Evolutionary conservation across 129 eudicot species (phyloP), one percentile per base, ranked within the genome.

Genomic region (Dittrichia graveolens): DNA sequence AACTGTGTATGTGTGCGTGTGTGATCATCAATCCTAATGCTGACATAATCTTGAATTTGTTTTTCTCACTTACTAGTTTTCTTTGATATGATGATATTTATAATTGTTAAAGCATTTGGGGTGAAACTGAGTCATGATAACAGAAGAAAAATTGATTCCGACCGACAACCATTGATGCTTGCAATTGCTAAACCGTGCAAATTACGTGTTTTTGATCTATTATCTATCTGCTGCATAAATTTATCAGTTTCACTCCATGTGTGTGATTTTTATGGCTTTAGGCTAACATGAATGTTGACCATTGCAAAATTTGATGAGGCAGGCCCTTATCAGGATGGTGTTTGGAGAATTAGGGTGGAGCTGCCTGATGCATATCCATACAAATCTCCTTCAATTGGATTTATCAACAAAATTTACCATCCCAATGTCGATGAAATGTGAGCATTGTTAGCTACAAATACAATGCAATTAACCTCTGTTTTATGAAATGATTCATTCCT

Each of bases 381-480:
- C 52, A 87, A 82, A 71, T 85, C 97, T 76, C 97, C 97, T 40
- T 88, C 97, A 5, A 91, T 91, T 70, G 97, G 97, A 45, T 91
- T 91, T 78, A 82, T 88, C 42, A 91, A 88, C 75, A 91, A 88
- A 83, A 91, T 91, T 63, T 91, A 91, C 77, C 97, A 91, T 79
- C 97, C 97, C 13, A 91, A 91, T 82, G 97, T 91, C 16, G 97
- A 91, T 78, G 97, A 91, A 68, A 89, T 89, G 98, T 92, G 85
- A 86, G 95, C 63, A 61, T 64, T 43, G n/a, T 8, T 42, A 60
- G 6, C 38, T 31, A 9, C 56, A 37, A 44, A 12, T 69, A 54
- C 37, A 14, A 37, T 5, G n/a, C 34, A 9, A n/a, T 7, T 3
- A 31, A 40, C 7, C 50, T 49, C 2, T 10, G n/a, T 31, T 45